Conservation (phyloP, 1,139 yeast genomes). For the Meyerozyma carpophila region DNA sequence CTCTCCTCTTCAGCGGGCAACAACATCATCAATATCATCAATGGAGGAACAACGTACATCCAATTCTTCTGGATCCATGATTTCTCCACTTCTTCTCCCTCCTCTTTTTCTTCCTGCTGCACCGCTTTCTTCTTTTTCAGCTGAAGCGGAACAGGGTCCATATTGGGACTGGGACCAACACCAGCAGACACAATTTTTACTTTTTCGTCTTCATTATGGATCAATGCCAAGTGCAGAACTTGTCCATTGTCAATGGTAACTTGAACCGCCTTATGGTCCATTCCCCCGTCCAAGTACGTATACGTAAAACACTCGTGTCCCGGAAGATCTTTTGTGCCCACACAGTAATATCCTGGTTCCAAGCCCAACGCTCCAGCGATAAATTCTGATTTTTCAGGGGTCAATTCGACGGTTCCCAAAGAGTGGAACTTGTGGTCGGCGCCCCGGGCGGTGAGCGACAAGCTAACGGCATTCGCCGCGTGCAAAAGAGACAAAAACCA, state of each 20-base stretch:
- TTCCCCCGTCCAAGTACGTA: conserved; percentile 5
- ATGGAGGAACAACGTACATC: conserved; percentile 45
- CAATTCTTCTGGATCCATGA: conserved; percentile 52
- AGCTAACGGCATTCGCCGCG: not conserved
- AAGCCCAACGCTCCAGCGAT: not conserved
- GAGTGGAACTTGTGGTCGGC: not conserved
- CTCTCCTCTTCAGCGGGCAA: conserved; percentile 21
- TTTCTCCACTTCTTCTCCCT: conserved; percentile 28
- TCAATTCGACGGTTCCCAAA: not conserved
- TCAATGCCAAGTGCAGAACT: not conserved
- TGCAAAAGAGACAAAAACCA: not conserved
- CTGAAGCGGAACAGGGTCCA: conserved; percentile 10
- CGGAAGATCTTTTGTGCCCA: conserved; percentile 25
- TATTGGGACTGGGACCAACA: conserved; percentile 25
- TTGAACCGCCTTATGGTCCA: conserved; percentile 4
- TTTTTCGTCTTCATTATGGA: conserved; percentile 4
- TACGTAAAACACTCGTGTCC: conserved; percentile 30
- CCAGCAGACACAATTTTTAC: conserved; percentile 9
- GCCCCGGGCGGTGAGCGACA: not conserved
- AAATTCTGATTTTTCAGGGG: not conserved
- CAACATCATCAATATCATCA: conserved; percentile 26
- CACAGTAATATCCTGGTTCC: conserved; percentile 18
- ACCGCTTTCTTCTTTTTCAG: conserved; percentile 11
- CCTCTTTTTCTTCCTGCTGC: conserved; percentile 19
- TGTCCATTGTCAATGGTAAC: not conserved